Evolutionary conservation across 2,329 filamentous ascomycete species (phyloP), one percentile per base, ranked within the genome.

Genomic region (Trichoderma afroharzianum): DNA sequence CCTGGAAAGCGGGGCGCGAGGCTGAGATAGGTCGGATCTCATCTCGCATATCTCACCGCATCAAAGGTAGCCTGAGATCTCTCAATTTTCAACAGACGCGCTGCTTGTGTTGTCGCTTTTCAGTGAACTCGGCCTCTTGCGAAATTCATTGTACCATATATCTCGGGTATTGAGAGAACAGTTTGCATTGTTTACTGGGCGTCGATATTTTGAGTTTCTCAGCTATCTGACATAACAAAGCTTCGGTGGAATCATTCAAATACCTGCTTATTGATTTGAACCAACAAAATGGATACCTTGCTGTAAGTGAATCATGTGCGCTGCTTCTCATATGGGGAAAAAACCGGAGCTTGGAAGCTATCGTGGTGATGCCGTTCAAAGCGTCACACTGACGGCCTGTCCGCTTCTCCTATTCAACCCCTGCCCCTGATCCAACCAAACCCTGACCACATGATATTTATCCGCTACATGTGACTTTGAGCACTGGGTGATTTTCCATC

Each of bases 281-380:
- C 57, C 32, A 9, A 15, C 66, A 53, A 30, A 14, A 80, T 80
- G 78, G 78, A 80, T 55, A 80, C 78, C 32, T 71, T 80, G 70
- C 72, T 80, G 78, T 80, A 73, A 77, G 78, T 77, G 66, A 14
- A 24, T 26, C 26, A 26, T 47, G 24, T 21, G 21, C 24, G n/a
- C 18, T 39, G 12, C 33, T 26, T 69, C 39, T 15, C 5, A 61
- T 18, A 18, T 6, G n/a, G 47, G n/a, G 7, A 30, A 62, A 15
- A 24, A 53, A 15, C 21, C 24, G 28, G 21, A 32, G 7, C 18
- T 3, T 33, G n/a, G 6, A 11, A 36, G 26, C n/a, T 21, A n/a
- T 14, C 4, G 36, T 53, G n/a, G 28, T 24, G 57, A 69, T 32
- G 57, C 39, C 47, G 12, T 36, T 2, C 24, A 33, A 53, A 18